Base-by-base conservation (phyloP, 2,329 filamentous ascomycete species). In the Didymella sp. region DNA sequence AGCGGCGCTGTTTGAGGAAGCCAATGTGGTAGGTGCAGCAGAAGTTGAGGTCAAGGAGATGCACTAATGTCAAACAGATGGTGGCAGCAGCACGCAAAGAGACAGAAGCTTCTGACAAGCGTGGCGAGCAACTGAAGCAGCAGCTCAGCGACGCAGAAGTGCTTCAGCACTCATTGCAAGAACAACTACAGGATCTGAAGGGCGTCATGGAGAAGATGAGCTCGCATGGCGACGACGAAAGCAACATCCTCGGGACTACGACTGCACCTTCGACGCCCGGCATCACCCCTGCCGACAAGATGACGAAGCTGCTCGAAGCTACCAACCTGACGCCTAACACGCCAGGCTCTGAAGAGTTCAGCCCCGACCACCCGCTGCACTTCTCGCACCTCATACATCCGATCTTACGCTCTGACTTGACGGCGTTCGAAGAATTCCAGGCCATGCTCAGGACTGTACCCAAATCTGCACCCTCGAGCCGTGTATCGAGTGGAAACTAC, bases 1-100 rank as follows among this genome's bases (percentile, higher is more conserved):
- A 0, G 88, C 92, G 1, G 92, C 92, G 25, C 83, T 99, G n/a
- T 99, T 99, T 62, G 92, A 98, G 73, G 94, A 99, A 80, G 95
- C 95, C 46, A 98, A 99, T 79, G 93, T 90, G 77, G 85, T 87
- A 73, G 58, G 77, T 73, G 43, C 6, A 33, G 30, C 13, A 38
- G 4, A 7, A 35, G 21, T 3, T 37, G 25, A 6, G 9, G 17
- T 9, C 28, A 11, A 21, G 27, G n/a, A 37, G 11, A 31, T 5
- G 9, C 7, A 62, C 70, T 71, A 56, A 68, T 46, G 19, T 3
- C 35, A 37, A 60, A 33, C 61, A 87, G 82, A 98, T 99, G 94
- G 95, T 99, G 49, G 91, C 94, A 37, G 87, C 87, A 15, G 94
- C 94, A 33, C 91, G 96, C 59, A 87, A 86, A 62, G 92, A 97